Percentiles rank a stretch among this genome's conserved stretches.
These are phyloP conservation scores for Thelonectria blattea DNA, from an alignment of 2,329 filamentous ascomycete genomes.

Conservation along the genomic window DNA sequence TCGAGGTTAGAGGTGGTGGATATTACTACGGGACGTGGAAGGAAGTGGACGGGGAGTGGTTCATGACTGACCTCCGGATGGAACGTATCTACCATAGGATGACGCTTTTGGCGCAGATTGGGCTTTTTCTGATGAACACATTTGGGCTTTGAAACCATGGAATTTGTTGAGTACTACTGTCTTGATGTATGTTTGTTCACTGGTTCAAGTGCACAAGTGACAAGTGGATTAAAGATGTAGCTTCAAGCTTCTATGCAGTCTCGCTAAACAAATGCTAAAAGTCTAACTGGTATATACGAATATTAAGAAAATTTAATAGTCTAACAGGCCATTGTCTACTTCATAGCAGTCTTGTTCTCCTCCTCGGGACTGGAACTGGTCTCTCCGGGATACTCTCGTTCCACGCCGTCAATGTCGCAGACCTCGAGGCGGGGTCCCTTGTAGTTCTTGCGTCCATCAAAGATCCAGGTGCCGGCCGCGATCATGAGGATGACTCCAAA, in stretches of 20 bases:
- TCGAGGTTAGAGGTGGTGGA: background rate
- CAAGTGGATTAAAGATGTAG: background rate
- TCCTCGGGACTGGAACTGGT: constrained; percentile 6
- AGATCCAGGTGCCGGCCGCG: constrained; percentile 50
- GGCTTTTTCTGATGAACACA: background rate
- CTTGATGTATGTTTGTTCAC: background rate
- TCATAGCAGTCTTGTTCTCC: constrained; percentile 13
- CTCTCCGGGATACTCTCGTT: constrained; percentile 8
- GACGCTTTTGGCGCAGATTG: background rate
- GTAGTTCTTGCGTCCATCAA: constrained; percentile 58
- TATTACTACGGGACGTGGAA: background rate
- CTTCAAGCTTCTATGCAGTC: constrained; percentile 7
- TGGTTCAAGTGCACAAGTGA: background rate
- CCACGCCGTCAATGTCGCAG: constrained; percentile 18
- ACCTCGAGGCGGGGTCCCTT: constrained; percentile 42
- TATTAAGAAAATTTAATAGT: background rate
- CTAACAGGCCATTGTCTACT: background rate
- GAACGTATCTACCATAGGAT: background rate
- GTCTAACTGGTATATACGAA: constrained; percentile 3
- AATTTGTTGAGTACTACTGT: too few species aligned
- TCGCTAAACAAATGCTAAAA: constrained; percentile 3
- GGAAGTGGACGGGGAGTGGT: background rate
- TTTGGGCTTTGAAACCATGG: background rate
- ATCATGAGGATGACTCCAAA: constrained; percentile 56
- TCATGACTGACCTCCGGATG: background rate